Evolutionary conservation across 139 green algal genomes (phyloP).

Genomic region (Tetradesmus obliquus): DNA sequence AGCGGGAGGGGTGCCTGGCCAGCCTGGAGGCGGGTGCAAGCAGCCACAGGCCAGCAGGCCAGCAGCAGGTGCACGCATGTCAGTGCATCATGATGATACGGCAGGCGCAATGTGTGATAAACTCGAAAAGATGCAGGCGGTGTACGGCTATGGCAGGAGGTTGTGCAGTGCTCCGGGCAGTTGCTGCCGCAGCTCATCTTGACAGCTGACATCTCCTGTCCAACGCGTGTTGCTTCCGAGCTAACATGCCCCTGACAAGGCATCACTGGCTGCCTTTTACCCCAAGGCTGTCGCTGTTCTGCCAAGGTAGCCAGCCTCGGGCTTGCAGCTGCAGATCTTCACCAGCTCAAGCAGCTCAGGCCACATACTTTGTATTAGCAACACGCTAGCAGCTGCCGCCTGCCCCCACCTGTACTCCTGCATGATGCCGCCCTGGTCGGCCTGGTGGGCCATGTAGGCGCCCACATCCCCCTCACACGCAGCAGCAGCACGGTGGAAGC

Average conservation of each 20-base stretch:
- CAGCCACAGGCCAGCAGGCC: neutral
- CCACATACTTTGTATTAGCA: neutral
- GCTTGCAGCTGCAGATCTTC: neutral
- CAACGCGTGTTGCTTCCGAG: too few species aligned
- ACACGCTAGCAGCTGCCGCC: neutral
- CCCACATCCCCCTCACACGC: slow-evolving; percentile 23
- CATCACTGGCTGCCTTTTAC: neutral
- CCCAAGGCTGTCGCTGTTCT: neutral
- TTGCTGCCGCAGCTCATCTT: too few species aligned
- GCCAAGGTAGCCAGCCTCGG: neutral
- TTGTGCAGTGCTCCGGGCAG: too few species aligned
- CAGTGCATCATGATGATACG: neutral
- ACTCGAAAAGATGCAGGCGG: too few species aligned
- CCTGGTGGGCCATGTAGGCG: slow-evolving; percentile 32
- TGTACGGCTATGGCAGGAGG: too few species aligned
- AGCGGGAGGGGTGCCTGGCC: slow-evolving; percentile 15
- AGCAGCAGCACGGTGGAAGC: slow-evolving; percentile 9
- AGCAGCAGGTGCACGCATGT: neutral
- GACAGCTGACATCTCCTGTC: too few species aligned
- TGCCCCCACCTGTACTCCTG: slow-evolving; percentile 20
- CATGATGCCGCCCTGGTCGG: neutral
- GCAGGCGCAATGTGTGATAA: neutral
- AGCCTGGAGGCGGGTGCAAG: neutral
- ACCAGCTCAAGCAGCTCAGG: too few species aligned
- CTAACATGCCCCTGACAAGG: too few species aligned